Percentiles rank a stretch among this genome's conserved stretches.
Conservation (phyloP, 352 stramenopile genomes). For the Phytophthora citrophthora region DNA sequence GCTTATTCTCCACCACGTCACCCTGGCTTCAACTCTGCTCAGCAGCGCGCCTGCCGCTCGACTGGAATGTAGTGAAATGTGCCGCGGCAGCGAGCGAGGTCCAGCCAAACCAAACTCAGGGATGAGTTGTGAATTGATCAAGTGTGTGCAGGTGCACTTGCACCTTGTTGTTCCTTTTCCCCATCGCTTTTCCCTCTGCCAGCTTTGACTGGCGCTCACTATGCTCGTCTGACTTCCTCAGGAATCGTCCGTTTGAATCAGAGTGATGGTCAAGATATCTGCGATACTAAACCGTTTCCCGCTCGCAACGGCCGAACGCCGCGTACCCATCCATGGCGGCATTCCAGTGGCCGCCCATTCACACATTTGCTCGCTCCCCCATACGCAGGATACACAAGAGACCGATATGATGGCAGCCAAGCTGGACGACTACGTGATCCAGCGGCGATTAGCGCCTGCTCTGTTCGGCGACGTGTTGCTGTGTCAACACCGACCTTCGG, state of each 20-base stretch:
- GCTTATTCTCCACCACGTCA: slow-evolving; percentile 22
- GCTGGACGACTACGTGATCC: slow-evolving; percentile 86
- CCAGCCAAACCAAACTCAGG: slow-evolving; percentile 22
- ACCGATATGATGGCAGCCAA: slow-evolving; percentile 43
- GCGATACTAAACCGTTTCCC: slow-evolving; percentile 32
- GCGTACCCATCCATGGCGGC: slow-evolving; percentile 12
- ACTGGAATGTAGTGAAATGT: slow-evolving; percentile 1
- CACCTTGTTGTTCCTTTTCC: slow-evolving; percentile 27
- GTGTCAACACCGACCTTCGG: slow-evolving; percentile 67
- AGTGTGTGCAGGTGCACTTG: slow-evolving; percentile 15
- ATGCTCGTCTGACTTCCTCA: slow-evolving; percentile 1
- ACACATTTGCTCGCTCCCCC: slow-evolving; percentile 17
- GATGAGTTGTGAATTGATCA: slow-evolving; percentile 9
- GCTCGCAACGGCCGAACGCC: slow-evolving; percentile 8
- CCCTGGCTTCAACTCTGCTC: neutral
- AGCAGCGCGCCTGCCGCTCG: neutral
- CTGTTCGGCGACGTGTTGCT: slow-evolving; percentile 86
- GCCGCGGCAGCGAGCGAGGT: slow-evolving; percentile 2
- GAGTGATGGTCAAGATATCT: slow-evolving; percentile 37
- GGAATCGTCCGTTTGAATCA: slow-evolving; percentile 27
- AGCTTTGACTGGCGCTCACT: slow-evolving; percentile 17
- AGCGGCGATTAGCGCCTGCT: slow-evolving; percentile 70
- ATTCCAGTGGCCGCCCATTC: slow-evolving; percentile 20
- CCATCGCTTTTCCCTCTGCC: slow-evolving; percentile 27
- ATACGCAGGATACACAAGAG: neutral